Evolutionary conservation across 345 rosid genomes (phyloP), one percentile per base, ranked within the genome.

Genomic region (Eutrema heterophyllum): DNA sequence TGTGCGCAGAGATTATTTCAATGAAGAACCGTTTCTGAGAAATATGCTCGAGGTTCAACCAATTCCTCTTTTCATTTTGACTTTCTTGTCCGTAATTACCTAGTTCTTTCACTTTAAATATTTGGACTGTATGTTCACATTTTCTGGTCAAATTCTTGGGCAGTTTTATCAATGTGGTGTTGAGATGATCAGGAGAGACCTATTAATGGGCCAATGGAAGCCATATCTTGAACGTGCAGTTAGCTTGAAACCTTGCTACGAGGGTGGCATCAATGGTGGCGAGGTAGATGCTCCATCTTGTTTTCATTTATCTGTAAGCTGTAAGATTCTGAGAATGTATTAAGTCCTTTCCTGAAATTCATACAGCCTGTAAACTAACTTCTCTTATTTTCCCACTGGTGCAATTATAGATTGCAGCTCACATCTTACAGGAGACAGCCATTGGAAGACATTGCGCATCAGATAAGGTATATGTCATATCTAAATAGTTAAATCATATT

Each of bases 121-220:
- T 50, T 13, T 77, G 57, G 56, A 57, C 60, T 6, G 29, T 38
- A 15, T 68, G 63, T 58, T 79, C 44, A 67, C 54, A 40, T 66
- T 71, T 26, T 21, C 66, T 70, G 39, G 54, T 67, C 71, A 67
- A 48, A 67, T 64, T 45, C 27, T 44, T 78, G 58, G 74, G 76
- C 88, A 95, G 99, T 83, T 82, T 83, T 85, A 90, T 82, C 97
- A 95, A 55, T 78, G 89, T 76, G 99, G 99, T 64, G 99, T 95
- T 75, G 98, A 95, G 94, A 95, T 95, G 99, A 95, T 95, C 79
- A 86, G 99, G 81, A 86, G 99, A 74, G 99, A 95, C 81, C 83
- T 95, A 68, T 90, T 95, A 49, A 88, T 83, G 70, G 99, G 99
- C 71, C 97, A 90, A 56, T 95, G 99, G 99, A 85, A 79, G 73